Base-by-base conservation (phyloP, 2,329 filamentous ascomycete genomes). In the Sporothrix phasma region DNA sequence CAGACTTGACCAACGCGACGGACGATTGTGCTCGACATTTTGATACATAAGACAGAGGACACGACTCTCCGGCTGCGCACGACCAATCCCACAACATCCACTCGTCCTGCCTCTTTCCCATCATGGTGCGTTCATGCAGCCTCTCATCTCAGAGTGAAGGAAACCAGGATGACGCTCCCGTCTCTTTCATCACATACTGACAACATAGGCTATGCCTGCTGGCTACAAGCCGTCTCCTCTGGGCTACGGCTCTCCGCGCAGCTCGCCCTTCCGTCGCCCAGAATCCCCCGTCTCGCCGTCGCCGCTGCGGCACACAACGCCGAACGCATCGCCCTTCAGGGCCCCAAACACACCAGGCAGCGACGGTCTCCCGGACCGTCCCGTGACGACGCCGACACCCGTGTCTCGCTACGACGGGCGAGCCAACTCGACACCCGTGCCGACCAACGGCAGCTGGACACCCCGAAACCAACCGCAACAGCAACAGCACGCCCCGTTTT, bases 221-320 rank as follows among this genome's bases (percentile, higher is more conserved):
- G 77, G 83, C 64, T 90, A 88, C 75, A 89, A 89, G 74, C 86
- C 87, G 15, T 89, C 87, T 26, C 86, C 86, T 63, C 76, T 90
- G 66, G 87, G 87, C 66, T 89, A 88, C 75, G 86, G 86, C 68
- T 87, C 88, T 54, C 82, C 84, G 69, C 84, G 89, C 73, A 82
- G 77, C 71, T 88, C 85, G 60, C 85, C 85, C 13, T 88, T 88
- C 72, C 81, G 84, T 65, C 76, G 84, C 69, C 79, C 83, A 62
- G 83, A 84, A 69, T 85, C 84, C 22, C 83, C 85, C 22, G 80
- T 83, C 26, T 89, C 88, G 10, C 86, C 88, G 2, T 88, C 84
- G 39, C 76, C 82, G 29, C 75, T 89, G 64, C 82, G 86, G 69
- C 81, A 87, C 67, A 83, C 83, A 8, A 88, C 86, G 2, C 85